Evolutionary conservation across 2,329 filamentous ascomycete genomes (phyloP).

Genomic region (Fusarium irregulare): DNA sequence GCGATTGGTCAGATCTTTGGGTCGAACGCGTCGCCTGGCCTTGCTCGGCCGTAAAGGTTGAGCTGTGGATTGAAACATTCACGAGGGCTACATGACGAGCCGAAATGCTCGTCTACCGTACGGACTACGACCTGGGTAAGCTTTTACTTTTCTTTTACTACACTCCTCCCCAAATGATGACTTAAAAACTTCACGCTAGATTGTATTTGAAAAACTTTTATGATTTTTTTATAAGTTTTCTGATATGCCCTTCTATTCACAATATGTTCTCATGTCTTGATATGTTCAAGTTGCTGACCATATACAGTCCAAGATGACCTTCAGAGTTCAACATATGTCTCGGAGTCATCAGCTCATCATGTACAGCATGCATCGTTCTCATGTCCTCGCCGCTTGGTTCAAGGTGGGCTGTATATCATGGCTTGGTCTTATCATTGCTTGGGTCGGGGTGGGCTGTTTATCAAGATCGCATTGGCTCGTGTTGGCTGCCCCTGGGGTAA

Average conservation of each 20-base stretch:
- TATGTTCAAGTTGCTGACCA: slow-evolving; percentile 21
- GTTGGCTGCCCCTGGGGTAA: not conserved
- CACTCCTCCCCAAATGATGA: slow-evolving; percentile 52
- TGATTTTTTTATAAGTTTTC: slow-evolving; percentile 52
- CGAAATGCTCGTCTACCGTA: not conserved
- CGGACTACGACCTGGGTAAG: not conserved
- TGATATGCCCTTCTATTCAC: slow-evolving; percentile 34
- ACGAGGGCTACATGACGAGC: not conserved
- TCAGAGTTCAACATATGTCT: not conserved
- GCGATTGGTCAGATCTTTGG: slow-evolving; percentile 61
- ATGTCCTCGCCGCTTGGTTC: not conserved
- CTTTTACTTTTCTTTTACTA: not conserved
- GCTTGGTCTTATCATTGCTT: not conserved
- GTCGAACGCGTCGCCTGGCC: slow-evolving; percentile 39
- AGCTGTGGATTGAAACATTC: not conserved
- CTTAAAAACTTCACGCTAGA: slow-evolving; percentile 56
- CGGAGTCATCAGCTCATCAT: not conserved
- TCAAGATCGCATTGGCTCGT: not conserved
- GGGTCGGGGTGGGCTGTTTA: not conserved
- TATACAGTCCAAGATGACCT: not conserved
- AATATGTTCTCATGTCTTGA: not conserved
- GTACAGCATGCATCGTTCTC: not conserved
- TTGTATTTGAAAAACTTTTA: slow-evolving; percentile 59
- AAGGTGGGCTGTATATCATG: not conserved
- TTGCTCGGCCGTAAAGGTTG: slow-evolving; percentile 40